Evolutionary conservation across 2,329 filamentous ascomycete species (phyloP), one percentile per base, ranked within the genome.

Genomic region (Apiospora phragmitis): DNA sequence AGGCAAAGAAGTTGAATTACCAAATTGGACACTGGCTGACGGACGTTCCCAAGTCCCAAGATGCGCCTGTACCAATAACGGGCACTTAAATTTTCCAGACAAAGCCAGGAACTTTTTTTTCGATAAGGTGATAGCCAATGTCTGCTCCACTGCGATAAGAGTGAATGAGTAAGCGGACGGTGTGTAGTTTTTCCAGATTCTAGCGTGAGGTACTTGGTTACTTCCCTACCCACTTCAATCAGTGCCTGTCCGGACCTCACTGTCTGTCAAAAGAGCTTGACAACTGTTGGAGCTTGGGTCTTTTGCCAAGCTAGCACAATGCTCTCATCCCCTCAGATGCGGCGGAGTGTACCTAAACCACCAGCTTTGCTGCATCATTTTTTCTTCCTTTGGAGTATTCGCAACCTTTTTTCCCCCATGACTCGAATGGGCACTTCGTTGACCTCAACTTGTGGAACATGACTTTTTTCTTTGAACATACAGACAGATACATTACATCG

Each of bases 61-160:
- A 38, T 62, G 55, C 55, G 55, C 55, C 55, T 62, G 55, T 62
- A 62, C 55, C 51, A 62, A 62, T 62, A 38, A 62, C 55, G 32
- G 32, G 55, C 55, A 62, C 55, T 62, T 62, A 62, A 62, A 62
- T 62, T 62, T 62, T 62, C 55, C 24, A n/a, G 55, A 62, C 32
- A n/a, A 14, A n/a, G 32, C 32, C 55, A 38, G 55, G 55, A 62
- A 62, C 55, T 62, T 62, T 62, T 59, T 62, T 62, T 62, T 38
- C 32, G 55, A 62, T 62, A 62, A 62, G 55, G 8, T 9, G 21
- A 62, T 35, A 38, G 55, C 0, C 35, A 35, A 21, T 16, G 32
- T 18, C 14, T 18, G 21, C 29, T 62, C 32, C 55, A 38, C 18
- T 38, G 18, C 55, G 55, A 62, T 62, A 62, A 62, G 55, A 38